These are phyloP conservation scores for Kodamaea fungicola DNA, from an alignment of 1,139 yeast species.

Conservation along the genomic window DNA sequence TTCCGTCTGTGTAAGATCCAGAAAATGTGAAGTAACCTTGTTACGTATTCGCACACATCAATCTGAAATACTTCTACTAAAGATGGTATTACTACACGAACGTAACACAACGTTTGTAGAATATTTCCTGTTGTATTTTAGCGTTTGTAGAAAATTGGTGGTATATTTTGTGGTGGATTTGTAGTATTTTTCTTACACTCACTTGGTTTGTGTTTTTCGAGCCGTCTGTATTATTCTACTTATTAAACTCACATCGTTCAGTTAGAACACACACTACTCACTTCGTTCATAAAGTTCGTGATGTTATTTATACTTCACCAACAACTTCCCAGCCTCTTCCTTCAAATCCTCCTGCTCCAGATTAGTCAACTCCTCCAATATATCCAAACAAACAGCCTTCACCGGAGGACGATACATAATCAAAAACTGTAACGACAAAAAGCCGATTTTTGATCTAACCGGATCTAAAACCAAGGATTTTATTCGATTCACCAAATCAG, in stretches of 20 bases:
- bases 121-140: too few relatives aligned
- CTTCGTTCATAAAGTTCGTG: neutral
- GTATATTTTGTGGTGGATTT: too few relatives aligned
- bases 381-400: slow-evolving; percentile 58
- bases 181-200: too few relatives aligned
- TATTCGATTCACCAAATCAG: slow-evolving; percentile 57
- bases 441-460: slow-evolving; percentile 72
- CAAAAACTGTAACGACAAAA: slow-evolving; percentile 74
- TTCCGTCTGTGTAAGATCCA: too few relatives aligned
- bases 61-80: too few relatives aligned
- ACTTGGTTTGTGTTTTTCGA: too few relatives aligned
- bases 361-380: slow-evolving; percentile 55
- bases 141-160: too few relatives aligned
- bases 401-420: slow-evolving; percentile 91
- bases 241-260: neutral
- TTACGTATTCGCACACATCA: too few relatives aligned
- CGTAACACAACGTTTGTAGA: too few relatives aligned
- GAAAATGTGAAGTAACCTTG: too few relatives aligned
- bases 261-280: neutral
- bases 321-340: slow-evolving; percentile 50
- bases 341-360: slow-evolving; percentile 52
- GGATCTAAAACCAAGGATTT: slow-evolving; percentile 85
- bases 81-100: too few relatives aligned
- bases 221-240: too few relatives aligned
- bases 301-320: slow-evolving; percentile 40